A percentile compares a stretch with the other conserved stretches of the same genome.
Conservation (phyloP, 192 early-diverging fungal genomes). For the Backusella psychrophila region DNA sequence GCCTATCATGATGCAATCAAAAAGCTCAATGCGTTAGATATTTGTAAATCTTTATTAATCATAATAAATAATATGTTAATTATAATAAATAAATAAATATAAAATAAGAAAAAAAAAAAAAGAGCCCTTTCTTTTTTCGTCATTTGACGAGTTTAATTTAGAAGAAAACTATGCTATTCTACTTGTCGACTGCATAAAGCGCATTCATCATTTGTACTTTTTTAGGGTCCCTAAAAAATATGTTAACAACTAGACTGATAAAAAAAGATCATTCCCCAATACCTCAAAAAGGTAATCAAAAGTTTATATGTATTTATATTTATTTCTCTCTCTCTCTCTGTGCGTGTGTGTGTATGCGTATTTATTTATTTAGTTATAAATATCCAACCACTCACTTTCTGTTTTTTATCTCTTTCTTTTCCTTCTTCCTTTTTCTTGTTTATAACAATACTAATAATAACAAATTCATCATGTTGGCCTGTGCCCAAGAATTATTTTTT, state of each 20-base stretch:
- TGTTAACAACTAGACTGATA: constrained; percentile 3
- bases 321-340: background rate
- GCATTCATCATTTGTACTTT: constrained; percentile 6
- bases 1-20: background rate
- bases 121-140: background rate
- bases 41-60: constrained; percentile 3
- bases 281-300: background rate
- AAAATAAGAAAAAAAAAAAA: background rate
- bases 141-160: constrained; percentile 8
- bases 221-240: constrained; percentile 1
- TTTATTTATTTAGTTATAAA: background rate
- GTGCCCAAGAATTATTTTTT: constrained; percentile 34
- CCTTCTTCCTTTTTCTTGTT: background rate
- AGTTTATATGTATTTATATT: background rate
- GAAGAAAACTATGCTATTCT: constrained; percentile 6
- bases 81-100: background rate
- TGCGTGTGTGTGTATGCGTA: background rate
- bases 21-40: constrained; percentile 2
- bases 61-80: background rate
- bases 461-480: constrained; percentile 24
- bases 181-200: constrained; percentile 7
- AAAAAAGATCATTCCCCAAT: background rate
- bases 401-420: background rate
- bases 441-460: too few species aligned
- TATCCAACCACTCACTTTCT: background rate